Evolutionary conservation across 441 rosid genomes (phyloP).

Genomic region (Arabidopsis lyrata): DNA sequence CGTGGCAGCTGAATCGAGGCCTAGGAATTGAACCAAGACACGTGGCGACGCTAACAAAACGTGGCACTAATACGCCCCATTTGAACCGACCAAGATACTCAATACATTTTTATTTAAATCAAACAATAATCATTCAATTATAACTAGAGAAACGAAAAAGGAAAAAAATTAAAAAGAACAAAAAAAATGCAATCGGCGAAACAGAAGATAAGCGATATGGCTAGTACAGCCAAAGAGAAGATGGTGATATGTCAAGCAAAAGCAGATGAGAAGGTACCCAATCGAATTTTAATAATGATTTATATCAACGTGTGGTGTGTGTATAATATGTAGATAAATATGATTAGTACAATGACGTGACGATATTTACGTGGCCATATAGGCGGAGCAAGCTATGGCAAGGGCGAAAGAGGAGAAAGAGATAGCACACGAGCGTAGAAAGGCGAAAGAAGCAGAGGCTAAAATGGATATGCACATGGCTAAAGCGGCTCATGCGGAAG

Average conservation of each 20-base stretch:
- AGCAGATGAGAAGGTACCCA: conserved; percentile 59
- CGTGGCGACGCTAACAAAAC: not conserved
- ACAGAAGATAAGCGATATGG: conserved; percentile 70
- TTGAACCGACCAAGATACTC: conserved; percentile 1
- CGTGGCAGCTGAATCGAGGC: conserved; percentile 8
- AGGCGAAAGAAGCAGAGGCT: conserved; percentile 64
- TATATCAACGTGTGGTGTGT: no score
- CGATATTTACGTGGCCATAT: no score
- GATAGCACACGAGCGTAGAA: no score
- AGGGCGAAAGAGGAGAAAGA: no score
- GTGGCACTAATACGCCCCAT: not conserved
- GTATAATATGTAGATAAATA: no score
- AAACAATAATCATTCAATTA: no score
- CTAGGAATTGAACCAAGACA: not conserved
- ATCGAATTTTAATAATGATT: not conserved
- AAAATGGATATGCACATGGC: conserved; percentile 65
- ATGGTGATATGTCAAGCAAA: conserved; percentile 58
- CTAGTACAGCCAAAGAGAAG: conserved; percentile 69
- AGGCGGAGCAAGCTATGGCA: no score
- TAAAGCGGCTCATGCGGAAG: conserved; percentile 52
- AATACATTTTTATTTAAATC: no score
- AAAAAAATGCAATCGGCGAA: conserved; percentile 54
- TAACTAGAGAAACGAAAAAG: no score
- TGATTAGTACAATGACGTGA: no score
- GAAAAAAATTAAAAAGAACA: no score